Evolutionary conservation across 441 rosid genomes (phyloP), one percentile per base, ranked within the genome.

Genomic region (Arabidopsis hybrid): DNA sequence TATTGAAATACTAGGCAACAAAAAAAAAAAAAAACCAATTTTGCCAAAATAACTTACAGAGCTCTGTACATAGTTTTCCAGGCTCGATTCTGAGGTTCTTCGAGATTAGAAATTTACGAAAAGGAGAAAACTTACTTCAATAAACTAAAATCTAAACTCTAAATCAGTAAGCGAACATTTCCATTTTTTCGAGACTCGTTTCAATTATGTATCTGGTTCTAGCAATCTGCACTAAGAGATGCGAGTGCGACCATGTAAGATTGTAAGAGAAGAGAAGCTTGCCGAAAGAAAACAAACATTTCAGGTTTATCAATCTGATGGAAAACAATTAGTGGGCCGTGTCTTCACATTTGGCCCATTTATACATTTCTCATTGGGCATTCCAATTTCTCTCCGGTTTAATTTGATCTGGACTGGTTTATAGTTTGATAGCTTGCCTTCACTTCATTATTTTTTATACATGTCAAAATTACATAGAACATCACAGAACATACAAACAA

Each of bases 51-150:
- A 12, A 79, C 90, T 83, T 78, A 84, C 88, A 81, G 60, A 56
- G 79, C 70, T 66, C 83, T 82, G 58, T 57, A 70, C 89, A 85
- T 86, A 42, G 64, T 8, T 39, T 74, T 58, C 12, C 35, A 36
- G n/a, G 11, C 67, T 13, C 4, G 43, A 35, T 64, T 26, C 46
- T 34, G 21, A 58, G 14, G 36, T 43, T 49, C 59, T 5, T 38
- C 11, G 17, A 18, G 26, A 7, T 47, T 7, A 32, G 17, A 17
- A 71, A 60, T 58, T 12, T 62, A 63, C 69, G 57, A 34, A 63
- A 72, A 45, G 51, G 64, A 38, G 43, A 55, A 63, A 38, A 35
- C 10, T 65, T 73, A 56, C 71, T 64, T 56, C 18, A 45, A n/a
- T 5, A 36, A 55, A 7, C 39, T 62, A 43, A 31, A 43, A 42